These are phyloP conservation scores for Xylaria sp. DNA, from an alignment of 2,329 filamentous ascomycete genomes.

Conservation along the genomic window DNA sequence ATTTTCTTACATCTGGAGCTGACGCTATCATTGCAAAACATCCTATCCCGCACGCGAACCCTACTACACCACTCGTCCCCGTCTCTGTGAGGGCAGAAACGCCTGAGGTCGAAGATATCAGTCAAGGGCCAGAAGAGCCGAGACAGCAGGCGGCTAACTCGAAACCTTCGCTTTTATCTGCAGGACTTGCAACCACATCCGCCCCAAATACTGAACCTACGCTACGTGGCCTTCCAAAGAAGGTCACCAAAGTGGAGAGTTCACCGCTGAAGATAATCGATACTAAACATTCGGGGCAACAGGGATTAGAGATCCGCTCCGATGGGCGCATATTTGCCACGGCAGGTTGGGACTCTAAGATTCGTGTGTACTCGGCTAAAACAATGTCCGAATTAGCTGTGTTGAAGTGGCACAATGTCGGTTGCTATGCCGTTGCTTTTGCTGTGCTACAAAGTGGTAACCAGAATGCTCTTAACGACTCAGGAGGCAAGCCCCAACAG, in stretches of 20 bases:
- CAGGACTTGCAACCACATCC: constrained; percentile 40
- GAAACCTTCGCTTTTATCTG: constrained; percentile 19
- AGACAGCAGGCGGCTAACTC: constrained; percentile 3
- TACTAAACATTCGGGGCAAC: constrained; percentile 92
- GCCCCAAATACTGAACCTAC: constrained; percentile 23
- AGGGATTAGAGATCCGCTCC: constrained; percentile 78
- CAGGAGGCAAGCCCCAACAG: constrained; percentile 24
- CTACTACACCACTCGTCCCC: constrained; percentile 23
- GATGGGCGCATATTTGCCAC: constrained; percentile 89
- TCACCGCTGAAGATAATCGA: constrained; percentile 71
- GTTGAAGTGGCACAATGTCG: constrained; percentile 92
- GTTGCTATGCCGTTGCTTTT: constrained; percentile 85
- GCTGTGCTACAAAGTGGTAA: constrained; percentile 55
- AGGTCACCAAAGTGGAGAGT: constrained; percentile 45
- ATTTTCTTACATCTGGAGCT: constrained; percentile 83
- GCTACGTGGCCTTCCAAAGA: constrained; percentile 27
- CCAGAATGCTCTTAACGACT: constrained; percentile 21
- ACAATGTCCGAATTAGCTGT: constrained; percentile 89
- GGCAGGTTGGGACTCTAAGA: constrained; percentile 88
- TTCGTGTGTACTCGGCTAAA: constrained; percentile 83
- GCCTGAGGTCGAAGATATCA: not conserved
- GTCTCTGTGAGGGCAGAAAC: constrained; percentile 12
- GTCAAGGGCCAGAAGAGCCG: not conserved
- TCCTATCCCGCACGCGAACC: constrained; percentile 61
- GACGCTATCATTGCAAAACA: constrained; percentile 85